phyloP scores from a whole-genome alignment of 192 early-diverging fungal species.

The Rhizophagus sp. region DNA sequence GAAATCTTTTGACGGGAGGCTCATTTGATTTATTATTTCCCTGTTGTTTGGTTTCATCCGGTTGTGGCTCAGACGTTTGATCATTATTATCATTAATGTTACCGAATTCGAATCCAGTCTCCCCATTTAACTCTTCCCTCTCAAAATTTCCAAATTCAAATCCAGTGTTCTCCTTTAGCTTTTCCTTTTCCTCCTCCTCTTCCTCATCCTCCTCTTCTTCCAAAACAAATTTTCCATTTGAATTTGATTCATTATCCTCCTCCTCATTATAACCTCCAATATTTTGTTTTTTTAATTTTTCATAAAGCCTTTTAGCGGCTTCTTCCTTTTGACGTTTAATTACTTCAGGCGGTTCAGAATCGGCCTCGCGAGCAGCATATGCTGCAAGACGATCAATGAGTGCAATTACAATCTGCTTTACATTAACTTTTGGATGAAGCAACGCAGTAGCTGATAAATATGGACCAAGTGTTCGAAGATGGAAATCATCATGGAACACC shows the following conservation, averaged over 20 bases:
- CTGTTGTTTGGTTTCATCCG: conserved; percentile 11
- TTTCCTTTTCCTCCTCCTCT: not conserved
- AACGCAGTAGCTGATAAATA: conserved; percentile 90
- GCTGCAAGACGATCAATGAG: conserved; percentile 92
- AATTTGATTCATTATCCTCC: conserved; percentile 7
- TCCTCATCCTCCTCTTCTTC: conserved; percentile 37
- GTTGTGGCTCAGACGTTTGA: not conserved
- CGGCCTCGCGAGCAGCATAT: conserved; percentile 85
- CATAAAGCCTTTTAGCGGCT: conserved; percentile 34
- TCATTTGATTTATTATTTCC: conserved; percentile 28
- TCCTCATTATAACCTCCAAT: conserved; percentile 35
- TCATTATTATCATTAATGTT: conserved; percentile 5
- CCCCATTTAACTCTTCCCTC: conserved; percentile 27
- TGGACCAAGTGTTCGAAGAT: conserved; percentile 84
- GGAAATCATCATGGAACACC: conserved; percentile 97
- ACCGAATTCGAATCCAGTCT: not conserved
- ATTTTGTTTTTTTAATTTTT: conserved; percentile 35
- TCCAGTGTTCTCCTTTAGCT: conserved; percentile 28
- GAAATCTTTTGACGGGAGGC: conserved; percentile 50
- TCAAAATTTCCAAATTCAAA: not conserved
- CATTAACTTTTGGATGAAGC: conserved; percentile 90
- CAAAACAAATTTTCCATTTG: conserved; percentile 21
- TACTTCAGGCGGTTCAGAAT: conserved; percentile 38
- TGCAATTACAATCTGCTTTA: conserved; percentile 95
- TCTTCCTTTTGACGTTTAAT: conserved; percentile 42